A percentile compares a stretch with the other conserved stretches of the same genome.
Evolutionary conservation across 2,329 filamentous ascomycete species (phyloP).

Genomic region (Huntiella decipiens): DNA sequence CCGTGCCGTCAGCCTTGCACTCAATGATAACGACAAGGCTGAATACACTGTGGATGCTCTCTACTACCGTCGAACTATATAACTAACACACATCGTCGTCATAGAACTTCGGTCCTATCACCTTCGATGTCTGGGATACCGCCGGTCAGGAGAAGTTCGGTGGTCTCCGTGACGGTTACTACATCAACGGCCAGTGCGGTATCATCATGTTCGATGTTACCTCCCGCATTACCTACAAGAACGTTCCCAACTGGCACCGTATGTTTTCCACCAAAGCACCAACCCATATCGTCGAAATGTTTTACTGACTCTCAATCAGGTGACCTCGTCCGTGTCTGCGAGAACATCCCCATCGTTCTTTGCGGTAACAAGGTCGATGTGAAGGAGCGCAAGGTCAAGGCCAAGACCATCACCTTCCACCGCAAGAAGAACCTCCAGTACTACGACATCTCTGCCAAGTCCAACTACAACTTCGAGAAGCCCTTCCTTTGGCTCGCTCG

Average conservation of each 20-base stretch:
- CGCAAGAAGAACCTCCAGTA: constrained; percentile 99
- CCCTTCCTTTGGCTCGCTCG: constrained; percentile 98
- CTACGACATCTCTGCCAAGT: constrained; percentile 99
- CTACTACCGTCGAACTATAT: background rate
- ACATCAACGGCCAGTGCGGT: constrained; percentile 99
- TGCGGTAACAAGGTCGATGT: constrained; percentile 99
- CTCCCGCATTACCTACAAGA: constrained; percentile 99
- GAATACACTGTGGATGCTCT: too few relatives aligned
- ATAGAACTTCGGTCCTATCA: constrained; percentile 84
- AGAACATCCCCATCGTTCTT: constrained; percentile 97
- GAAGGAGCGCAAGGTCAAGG: constrained; percentile 99
- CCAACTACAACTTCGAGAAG: constrained; percentile 99
- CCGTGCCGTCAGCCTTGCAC: background rate
- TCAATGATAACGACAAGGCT: background rate
- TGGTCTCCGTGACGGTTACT: constrained; percentile 98
- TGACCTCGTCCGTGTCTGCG: constrained; percentile 96
- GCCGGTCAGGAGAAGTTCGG: constrained; percentile 99
- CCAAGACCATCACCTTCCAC: constrained; percentile 99
- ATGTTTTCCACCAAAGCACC: constrained; percentile 25
- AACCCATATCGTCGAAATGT: background rate
- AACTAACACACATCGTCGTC: background rate
- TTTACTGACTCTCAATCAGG: constrained; percentile 30
- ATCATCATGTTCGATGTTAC: constrained; percentile 99
- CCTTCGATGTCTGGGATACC: constrained; percentile 99
- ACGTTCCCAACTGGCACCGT: constrained; percentile 99